phyloP scores from a whole-genome alignment of 2,329 filamentous ascomycete genomes.

The Pestalotiopsis sp. region DNA sequence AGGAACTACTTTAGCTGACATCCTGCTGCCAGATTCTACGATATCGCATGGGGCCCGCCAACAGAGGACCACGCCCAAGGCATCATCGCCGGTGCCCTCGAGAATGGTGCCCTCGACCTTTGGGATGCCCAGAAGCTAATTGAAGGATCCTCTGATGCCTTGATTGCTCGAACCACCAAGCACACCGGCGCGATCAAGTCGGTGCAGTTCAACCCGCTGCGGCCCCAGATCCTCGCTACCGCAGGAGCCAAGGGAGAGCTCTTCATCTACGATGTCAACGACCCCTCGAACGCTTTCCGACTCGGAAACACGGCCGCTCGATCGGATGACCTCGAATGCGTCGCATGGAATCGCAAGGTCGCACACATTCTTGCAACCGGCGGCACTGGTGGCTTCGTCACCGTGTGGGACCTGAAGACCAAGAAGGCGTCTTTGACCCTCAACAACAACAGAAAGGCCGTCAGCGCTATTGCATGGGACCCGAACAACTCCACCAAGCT shows the following conservation, averaged over 20 bases:
- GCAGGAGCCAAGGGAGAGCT: conserved; percentile 95
- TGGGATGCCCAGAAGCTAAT: conserved; percentile 83
- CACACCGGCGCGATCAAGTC: conserved; percentile 93
- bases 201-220: conserved; percentile 93
- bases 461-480: conserved; percentile 97
- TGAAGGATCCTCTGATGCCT: conserved; percentile 65
- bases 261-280: conserved; percentile 93
- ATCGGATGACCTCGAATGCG: conserved; percentile 91
- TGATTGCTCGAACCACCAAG: conserved; percentile 84
- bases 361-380: conserved; percentile 95
- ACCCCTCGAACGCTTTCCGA: conserved; percentile 84
- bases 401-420: conserved; percentile 97
- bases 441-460: conserved; percentile 92
- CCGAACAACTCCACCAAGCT: conserved; percentile 94
- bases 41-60: conserved; percentile 90
- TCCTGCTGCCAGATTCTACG: conserved; percentile 74
- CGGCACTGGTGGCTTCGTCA: conserved; percentile 90
- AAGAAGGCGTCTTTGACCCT: conserved; percentile 97
- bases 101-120: conserved; percentile 89
- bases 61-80: conserved; percentile 79
- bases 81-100: conserved; percentile 91
- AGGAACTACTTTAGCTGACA: conserved; percentile 11
- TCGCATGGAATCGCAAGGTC: conserved; percentile 99
- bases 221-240: conserved; percentile 88
- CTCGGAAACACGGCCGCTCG: conserved; percentile 86